Evolutionary conservation across 306 rosid genomes (phyloP), one percentile per base, ranked within the genome.

Genomic region (Hippophae rhamnoides): DNA sequence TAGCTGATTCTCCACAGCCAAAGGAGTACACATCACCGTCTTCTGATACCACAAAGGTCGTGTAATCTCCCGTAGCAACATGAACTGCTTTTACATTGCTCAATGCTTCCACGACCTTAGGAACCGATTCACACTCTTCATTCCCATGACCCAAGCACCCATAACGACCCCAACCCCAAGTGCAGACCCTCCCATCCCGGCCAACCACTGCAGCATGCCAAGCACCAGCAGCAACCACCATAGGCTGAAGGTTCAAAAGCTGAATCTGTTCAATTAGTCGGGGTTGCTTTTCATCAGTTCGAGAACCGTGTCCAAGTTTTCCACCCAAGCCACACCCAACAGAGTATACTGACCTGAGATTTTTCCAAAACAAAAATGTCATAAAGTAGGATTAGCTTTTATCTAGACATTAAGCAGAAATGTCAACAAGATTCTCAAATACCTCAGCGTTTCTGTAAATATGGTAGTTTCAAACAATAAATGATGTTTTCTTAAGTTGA

Each of bases 161-260:
- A 47, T 85, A 81, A 11, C 98, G 92, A 46, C 96, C 98, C 98
- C 96, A 90, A 51, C 96, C 96, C 98, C 98, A 90, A 0, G 98
- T 90, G 79, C 98, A 90, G 10, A 90, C 98, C 25, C 98, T 82
- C 7, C 98, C 98, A 51, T 90, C 98, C 26, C 38, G 78, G 14
- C 98, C 98, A 56, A 87, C 98, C 59, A 90, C 96, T 31, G 98
- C 98, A 43, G 98, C 98, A 54, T 90, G 98, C 96, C 95, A 90
- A 71, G 98, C 98, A 62, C 96, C 98, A 9, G 98, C 98, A 8
- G 96, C 86, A 54, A 90, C 87, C 52, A 83, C 95, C 72, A 64
- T 63, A 1, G 98, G 96, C 78, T 90, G 95, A 70, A 90, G 82
- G 74, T 85, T 87, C 81, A 90, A 61, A 47, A 65, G 45, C 73